Evolutionary conservation across 805 yeast species (phyloP).

Genomic region (Kluyveromyces aestuarii): DNA sequence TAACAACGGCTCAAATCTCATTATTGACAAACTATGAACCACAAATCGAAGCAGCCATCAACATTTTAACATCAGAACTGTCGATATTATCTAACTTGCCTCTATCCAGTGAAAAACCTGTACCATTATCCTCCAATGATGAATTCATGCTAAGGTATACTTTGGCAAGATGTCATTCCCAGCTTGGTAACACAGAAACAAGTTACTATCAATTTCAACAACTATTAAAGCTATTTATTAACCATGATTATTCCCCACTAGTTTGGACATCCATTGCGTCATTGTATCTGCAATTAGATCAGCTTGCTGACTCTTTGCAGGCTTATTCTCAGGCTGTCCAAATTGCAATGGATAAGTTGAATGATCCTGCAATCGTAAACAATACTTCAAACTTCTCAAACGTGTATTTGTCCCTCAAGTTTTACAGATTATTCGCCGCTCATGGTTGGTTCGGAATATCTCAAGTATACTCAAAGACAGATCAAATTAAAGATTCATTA

Average conservation of each 20-base stretch:
- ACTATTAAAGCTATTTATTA: background rate
- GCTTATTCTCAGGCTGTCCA: slow-evolving; percentile 52
- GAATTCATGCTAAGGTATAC: slow-evolving; percentile 2
- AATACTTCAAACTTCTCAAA: slow-evolving; percentile 1
- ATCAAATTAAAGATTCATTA: slow-evolving; percentile 12
- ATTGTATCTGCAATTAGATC: slow-evolving; percentile 48
- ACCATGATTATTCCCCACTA: slow-evolving; percentile 30
- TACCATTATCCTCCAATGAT: background rate
- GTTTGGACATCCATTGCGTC: slow-evolving; percentile 63
- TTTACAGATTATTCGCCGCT: slow-evolving; percentile 15
- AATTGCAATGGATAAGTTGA: slow-evolving; percentile 2
- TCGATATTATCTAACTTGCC: background rate
- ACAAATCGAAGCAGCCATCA: background rate
- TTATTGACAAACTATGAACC: slow-evolving; percentile 1
- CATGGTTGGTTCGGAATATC: slow-evolving; percentile 24
- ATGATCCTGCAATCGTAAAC: background rate
- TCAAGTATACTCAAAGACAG: slow-evolving; percentile 16
- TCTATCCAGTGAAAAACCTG: background rate
- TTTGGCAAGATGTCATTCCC: slow-evolving; percentile 2
- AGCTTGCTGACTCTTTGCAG: slow-evolving; percentile 55
- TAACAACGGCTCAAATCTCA: background rate
- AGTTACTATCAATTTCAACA: slow-evolving; percentile 3
- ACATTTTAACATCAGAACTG: background rate
- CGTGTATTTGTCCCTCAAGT: slow-evolving; percentile 5
- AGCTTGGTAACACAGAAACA: background rate